phyloP scores from a whole-genome alignment of 495 filamentous ascomycete species.

The Lasiosphaeria miniovina region DNA sequence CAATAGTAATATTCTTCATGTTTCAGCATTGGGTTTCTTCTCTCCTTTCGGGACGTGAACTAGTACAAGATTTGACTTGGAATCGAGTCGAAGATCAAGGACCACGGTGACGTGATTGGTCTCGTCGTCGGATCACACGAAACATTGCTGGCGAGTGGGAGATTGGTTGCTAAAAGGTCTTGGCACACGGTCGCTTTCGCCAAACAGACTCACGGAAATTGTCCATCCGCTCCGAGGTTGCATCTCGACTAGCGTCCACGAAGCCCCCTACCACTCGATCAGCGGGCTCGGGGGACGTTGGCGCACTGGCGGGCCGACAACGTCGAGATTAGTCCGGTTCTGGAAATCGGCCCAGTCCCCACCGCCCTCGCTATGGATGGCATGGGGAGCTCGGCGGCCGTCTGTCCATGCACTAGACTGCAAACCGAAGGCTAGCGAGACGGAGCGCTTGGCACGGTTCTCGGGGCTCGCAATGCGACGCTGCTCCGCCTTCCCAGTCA shows the following conservation, averaged over 20 bases:
- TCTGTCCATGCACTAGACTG: constrained; percentile 11
- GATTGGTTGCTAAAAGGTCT: constrained; percentile 2
- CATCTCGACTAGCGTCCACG: neutral
- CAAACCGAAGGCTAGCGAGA: neutral
- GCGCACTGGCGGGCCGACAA: constrained; percentile 14
- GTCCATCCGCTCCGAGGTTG: constrained; percentile 14
- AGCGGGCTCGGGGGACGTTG: neutral
- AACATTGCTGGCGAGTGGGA: too few relatives aligned
- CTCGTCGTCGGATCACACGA: too few relatives aligned
- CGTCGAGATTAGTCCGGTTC: constrained; percentile 18
- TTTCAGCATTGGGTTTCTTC: too few relatives aligned
- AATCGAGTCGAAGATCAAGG: too few relatives aligned
- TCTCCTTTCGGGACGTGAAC: too few relatives aligned
- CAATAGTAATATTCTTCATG: too few relatives aligned
- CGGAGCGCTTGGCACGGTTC: neutral
- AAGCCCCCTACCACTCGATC: constrained; percentile 1
- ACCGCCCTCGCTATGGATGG: constrained; percentile 16
- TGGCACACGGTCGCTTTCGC: constrained; percentile 1
- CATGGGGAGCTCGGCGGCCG: constrained; percentile 15
- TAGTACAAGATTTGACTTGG: too few relatives aligned
- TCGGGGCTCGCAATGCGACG: neutral
- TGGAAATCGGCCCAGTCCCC: constrained; percentile 17
- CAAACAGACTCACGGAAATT: constrained; percentile 17
- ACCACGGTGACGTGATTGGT: too few relatives aligned
- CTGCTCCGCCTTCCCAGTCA: neutral